These are phyloP conservation scores for Geotrichum fermentans DNA, from an alignment of 1,139 yeast genomes.

Conservation along the genomic window DNA sequence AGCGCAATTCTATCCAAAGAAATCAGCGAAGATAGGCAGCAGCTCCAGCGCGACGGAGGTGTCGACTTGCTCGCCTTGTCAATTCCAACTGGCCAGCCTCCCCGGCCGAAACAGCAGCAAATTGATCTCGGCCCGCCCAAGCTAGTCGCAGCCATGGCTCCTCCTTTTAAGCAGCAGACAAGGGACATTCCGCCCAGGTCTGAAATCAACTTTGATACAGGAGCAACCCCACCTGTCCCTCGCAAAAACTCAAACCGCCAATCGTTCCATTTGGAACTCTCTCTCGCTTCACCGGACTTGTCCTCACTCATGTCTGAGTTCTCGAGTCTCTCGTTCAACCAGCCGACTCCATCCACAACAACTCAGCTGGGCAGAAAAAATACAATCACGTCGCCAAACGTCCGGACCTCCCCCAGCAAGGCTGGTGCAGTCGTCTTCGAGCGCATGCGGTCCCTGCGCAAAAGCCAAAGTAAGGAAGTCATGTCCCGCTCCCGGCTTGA, in stretches of 20 bases:
- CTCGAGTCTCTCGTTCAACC: conserved; percentile 4
- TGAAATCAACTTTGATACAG: background rate
- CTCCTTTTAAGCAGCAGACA: background rate
- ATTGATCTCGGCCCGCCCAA: conserved; percentile 4
- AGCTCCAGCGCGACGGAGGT: conserved; percentile 7
- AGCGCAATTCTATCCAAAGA: conserved; percentile 8
- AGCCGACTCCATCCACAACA: background rate
- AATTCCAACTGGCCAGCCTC: conserved; percentile 1
- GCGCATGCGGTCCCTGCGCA: conserved; percentile 20
- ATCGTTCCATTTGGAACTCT: conserved; percentile 18
- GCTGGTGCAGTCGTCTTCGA: conserved; percentile 19
- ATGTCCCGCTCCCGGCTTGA: background rate
- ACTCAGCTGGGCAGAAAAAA: conserved; percentile 17
- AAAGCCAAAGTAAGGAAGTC: conserved; percentile 5
- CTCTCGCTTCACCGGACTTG: conserved; percentile 17
- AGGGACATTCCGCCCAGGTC: background rate
- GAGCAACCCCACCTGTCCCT: background rate
- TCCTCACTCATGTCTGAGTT: conserved; percentile 19
- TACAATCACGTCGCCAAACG: conserved; percentile 19
- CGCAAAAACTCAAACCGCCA: conserved; percentile 4
- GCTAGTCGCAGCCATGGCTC: background rate
- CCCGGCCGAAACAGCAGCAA: background rate
- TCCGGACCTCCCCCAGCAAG: conserved; percentile 17
- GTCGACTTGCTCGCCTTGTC: conserved; percentile 9
- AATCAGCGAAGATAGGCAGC: conserved; percentile 5